A percentile compares a stretch with the other conserved stretches of the same genome.
phyloP scores from a whole-genome alignment of 495 filamentous ascomycete species.

The Pseudomonodictys pantanalensis region DNA sequence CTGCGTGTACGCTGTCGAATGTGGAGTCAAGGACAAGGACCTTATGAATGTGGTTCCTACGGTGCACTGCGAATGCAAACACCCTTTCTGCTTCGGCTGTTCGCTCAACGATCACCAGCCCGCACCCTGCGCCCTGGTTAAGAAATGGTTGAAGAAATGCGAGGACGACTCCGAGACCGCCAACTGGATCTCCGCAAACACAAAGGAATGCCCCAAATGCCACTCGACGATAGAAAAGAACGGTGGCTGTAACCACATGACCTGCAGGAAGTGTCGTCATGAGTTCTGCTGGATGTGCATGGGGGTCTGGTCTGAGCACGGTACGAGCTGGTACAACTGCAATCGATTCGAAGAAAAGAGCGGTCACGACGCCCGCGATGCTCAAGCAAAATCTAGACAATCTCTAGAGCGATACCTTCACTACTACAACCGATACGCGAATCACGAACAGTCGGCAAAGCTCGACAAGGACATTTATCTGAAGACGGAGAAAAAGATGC shows the following conservation, averaged over 20 bases:
- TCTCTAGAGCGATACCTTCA: constrained; percentile 92
- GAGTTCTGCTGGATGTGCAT: constrained; percentile 99
- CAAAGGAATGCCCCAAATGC: constrained; percentile 96
- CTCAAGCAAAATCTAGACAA: constrained; percentile 83
- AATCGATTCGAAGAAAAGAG: constrained; percentile 96
- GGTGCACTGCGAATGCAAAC: constrained; percentile 76
- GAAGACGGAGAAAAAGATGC: constrained; percentile 99
- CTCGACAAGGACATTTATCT: constrained; percentile 92
- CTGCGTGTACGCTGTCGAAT: constrained; percentile 89
- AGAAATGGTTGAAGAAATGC: constrained; percentile 97
- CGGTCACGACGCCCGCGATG: constrained; percentile 81
- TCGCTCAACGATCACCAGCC: constrained; percentile 89
- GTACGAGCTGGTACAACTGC: constrained; percentile 99
- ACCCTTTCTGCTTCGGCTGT: constrained; percentile 96
- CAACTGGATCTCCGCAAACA: constrained; percentile 99
- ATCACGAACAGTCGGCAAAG: constrained; percentile 96
- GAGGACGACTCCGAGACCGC: constrained; percentile 97
- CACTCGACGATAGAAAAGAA: constrained; percentile 98
- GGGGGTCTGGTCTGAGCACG: constrained; percentile 97
- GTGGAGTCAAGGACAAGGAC: constrained; percentile 78
- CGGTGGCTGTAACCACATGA: constrained; percentile 99
- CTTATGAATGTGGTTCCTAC: constrained; percentile 82
- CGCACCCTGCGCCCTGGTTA: constrained; percentile 84
- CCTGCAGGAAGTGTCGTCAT: constrained; percentile 95
- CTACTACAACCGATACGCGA: constrained; percentile 98